A percentile compares a stretch with the other conserved stretches of the same genome.
phyloP scores from a whole-genome alignment of 2,329 filamentous ascomycete species.

The Gliomastix tumulicola region DNA sequence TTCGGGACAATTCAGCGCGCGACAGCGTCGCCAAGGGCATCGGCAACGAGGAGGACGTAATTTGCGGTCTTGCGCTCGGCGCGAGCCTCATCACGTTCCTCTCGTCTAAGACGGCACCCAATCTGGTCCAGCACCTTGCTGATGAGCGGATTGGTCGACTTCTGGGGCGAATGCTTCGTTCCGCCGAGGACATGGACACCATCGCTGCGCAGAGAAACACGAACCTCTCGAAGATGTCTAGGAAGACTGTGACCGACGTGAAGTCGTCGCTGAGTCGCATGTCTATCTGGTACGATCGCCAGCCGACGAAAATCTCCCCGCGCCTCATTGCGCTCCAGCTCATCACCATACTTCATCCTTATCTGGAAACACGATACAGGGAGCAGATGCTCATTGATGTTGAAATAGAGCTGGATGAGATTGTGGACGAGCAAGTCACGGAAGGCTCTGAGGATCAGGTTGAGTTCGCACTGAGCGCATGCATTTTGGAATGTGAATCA shows the following conservation, averaged over 20 bases:
- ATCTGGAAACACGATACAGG: slow-evolving; percentile 15
- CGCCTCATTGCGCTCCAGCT: slow-evolving; percentile 57
- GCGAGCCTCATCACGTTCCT: slow-evolving; percentile 58
- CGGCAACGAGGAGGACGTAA: slow-evolving; percentile 49
- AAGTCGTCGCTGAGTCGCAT: slow-evolving; percentile 44
- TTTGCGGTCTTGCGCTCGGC: slow-evolving; percentile 58
- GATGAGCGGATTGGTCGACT: slow-evolving; percentile 47
- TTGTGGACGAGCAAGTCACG: slow-evolving; percentile 13
- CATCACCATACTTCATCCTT: slow-evolving; percentile 36
- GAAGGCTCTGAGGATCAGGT: slow-evolving; percentile 12
- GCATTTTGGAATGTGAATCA: slow-evolving; percentile 26
- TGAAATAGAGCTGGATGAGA: slow-evolving; percentile 13
- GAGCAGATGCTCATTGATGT: slow-evolving; percentile 19
- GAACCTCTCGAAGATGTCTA: slow-evolving; percentile 62
- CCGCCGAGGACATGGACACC: slow-evolving; percentile 46
- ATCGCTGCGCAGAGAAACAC: slow-evolving; percentile 58
- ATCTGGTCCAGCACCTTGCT: slow-evolving; percentile 50
- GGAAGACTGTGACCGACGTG: slow-evolving; percentile 46
- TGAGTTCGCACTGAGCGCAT: slow-evolving; percentile 36
- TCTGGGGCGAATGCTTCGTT: slow-evolving; percentile 46
- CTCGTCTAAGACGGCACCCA: slow-evolving; percentile 50
- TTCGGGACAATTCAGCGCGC: slow-evolving; percentile 68
- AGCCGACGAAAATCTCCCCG: slow-evolving; percentile 48
- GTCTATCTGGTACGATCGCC: slow-evolving; percentile 51
- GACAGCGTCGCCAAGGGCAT: slow-evolving; percentile 59